Conservation (phyloP, 352 stramenopile genomes). For the Globisporangium polare region DNA sequence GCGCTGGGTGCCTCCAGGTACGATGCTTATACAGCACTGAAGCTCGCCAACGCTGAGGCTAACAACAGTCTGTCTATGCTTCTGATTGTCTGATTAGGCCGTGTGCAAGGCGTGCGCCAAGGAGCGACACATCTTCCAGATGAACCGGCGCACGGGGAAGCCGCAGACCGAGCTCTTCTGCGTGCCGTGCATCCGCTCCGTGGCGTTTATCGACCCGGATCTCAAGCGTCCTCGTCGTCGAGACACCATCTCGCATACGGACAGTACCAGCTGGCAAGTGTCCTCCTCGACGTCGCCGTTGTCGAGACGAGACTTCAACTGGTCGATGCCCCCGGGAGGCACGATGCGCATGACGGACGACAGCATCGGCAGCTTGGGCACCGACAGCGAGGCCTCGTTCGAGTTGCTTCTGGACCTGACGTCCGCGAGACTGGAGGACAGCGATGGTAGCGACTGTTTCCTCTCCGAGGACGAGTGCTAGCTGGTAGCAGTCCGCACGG, state of each 20-base stretch:
- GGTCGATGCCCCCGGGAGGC: not conserved
- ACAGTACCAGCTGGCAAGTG: not conserved
- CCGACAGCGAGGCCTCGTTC: not conserved
- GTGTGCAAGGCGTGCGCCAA: not conserved
- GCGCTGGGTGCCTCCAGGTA: conserved; percentile 2
- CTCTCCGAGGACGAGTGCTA: not conserved
- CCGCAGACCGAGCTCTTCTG: conserved; percentile 3
- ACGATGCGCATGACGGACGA: not conserved
- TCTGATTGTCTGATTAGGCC: not conserved
- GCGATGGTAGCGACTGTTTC: not conserved
- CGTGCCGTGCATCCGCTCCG: not conserved
- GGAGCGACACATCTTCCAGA: not conserved
- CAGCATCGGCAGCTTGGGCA: not conserved
- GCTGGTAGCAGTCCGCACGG: no score
- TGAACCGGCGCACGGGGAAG: not conserved
- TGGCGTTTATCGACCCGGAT: not conserved
- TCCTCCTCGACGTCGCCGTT: not conserved
- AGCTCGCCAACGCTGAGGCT: not conserved
- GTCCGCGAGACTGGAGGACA: not conserved
- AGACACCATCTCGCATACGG: not conserved
- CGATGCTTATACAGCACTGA: not conserved
- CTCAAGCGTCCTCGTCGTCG: not conserved
- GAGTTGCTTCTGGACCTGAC: conserved; percentile 1
- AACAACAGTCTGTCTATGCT: not conserved
- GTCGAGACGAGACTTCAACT: not conserved